These are phyloP conservation scores for Colletotrichum sp. DNA, from an alignment of 2,329 filamentous ascomycete species.

Conservation along the genomic window DNA sequence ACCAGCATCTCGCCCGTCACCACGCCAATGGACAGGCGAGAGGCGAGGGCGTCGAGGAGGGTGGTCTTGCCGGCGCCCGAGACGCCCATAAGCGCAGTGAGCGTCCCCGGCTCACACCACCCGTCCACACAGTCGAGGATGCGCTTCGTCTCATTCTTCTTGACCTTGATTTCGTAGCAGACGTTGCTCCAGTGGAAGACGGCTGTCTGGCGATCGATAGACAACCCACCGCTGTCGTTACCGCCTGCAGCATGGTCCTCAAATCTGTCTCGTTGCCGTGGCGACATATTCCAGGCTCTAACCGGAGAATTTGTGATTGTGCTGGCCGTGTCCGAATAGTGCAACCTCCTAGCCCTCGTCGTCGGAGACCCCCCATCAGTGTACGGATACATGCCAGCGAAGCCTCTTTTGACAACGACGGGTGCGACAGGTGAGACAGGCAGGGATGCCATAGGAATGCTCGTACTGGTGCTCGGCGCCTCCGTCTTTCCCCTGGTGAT, in stretches of 20 bases:
- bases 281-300: background rate
- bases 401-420: background rate
- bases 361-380: background rate
- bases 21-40: slow-evolving; percentile 75
- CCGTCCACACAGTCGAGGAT: slow-evolving; percentile 76
- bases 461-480: background rate
- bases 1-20: slow-evolving; percentile 75
- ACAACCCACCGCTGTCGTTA: slow-evolving; percentile 22
- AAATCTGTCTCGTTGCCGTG: background rate
- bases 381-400: background rate
- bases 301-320: background rate
- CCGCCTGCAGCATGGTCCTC: background rate
- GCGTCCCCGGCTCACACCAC: slow-evolving; percentile 76
- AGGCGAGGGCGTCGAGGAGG: slow-evolving; percentile 74
- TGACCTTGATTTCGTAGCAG: slow-evolving; percentile 76
- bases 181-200: slow-evolving; percentile 77
- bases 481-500: slow-evolving; percentile 3
- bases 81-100: slow-evolving; percentile 76
- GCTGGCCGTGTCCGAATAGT: background rate
- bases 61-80: slow-evolving; percentile 80
- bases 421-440: background rate
- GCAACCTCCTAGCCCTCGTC: background rate
- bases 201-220: slow-evolving; percentile 54
- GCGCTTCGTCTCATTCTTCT: slow-evolving; percentile 62
- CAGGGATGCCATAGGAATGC: background rate